Evolutionary conservation across 1,284 basidiomycete genomes (phyloP).

Genomic region (Puccinia polysora): DNA sequence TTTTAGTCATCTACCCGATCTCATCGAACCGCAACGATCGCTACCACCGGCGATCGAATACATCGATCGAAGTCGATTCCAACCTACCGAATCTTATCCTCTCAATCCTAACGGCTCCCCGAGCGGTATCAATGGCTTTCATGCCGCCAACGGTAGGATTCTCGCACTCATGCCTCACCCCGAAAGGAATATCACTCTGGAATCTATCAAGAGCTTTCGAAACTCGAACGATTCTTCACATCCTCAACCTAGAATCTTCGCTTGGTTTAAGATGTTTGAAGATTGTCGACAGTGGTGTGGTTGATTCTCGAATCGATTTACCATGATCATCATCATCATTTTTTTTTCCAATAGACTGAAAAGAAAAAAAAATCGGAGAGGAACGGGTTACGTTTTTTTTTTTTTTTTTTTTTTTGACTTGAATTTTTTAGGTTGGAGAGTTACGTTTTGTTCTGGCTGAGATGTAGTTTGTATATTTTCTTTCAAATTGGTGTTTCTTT

Average conservation of each 20-base stretch:
- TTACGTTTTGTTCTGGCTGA: not conserved
- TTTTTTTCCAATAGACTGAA: too few species aligned
- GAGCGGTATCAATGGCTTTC: constrained; percentile 79
- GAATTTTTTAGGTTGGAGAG: not conserved
- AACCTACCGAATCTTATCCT: constrained; percentile 73
- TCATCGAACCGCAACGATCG: constrained; percentile 55
- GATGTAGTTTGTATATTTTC: not conserved
- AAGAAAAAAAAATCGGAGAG: too few species aligned
- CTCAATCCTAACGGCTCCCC: constrained; percentile 91
- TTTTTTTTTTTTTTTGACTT: not conserved
- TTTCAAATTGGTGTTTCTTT: not conserved
- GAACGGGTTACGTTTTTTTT: not conserved
- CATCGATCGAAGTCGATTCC: constrained; percentile 63
- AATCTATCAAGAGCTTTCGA: constrained; percentile 62
- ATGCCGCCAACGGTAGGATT: constrained; percentile 77
- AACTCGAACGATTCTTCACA: constrained; percentile 58
- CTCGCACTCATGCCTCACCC: constrained; percentile 95
- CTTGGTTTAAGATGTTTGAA: constrained; percentile 42
- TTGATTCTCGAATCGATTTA: too few species aligned
- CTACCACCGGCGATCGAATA: constrained; percentile 67
- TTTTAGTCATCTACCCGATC: constrained; percentile 58
- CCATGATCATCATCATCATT: not conserved
- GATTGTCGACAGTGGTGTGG: constrained; percentile 38
- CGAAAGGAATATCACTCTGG: constrained; percentile 69
- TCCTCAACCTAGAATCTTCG: constrained; percentile 51